phyloP scores from a whole-genome alignment of 2,329 filamentous ascomycete genomes.

The Aspergillus sp. region DNA sequence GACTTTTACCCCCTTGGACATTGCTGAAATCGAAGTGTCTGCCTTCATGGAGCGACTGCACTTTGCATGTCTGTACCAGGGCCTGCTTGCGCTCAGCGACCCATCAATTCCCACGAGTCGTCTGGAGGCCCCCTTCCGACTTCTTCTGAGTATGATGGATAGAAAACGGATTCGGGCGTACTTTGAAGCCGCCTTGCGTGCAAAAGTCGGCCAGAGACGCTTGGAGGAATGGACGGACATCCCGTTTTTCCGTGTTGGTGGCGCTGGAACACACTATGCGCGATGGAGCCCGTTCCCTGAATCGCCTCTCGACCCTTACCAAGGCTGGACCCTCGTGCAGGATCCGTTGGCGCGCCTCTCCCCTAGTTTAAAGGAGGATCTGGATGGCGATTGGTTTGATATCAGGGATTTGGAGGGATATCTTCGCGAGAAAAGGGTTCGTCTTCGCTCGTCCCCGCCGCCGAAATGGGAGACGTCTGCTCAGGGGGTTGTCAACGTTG shows the following conservation, averaged over 20 bases:
- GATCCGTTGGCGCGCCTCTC: slow-evolving; percentile 14
- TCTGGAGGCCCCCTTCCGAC: slow-evolving; percentile 18
- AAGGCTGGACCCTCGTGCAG: slow-evolving; percentile 11
- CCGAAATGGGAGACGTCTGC: background rate
- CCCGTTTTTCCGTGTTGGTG: slow-evolving; percentile 22
- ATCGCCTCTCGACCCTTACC: slow-evolving; percentile 4
- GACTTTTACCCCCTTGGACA: slow-evolving; percentile 1
- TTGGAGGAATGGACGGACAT: slow-evolving; percentile 21
- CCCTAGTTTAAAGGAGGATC: slow-evolving; percentile 9
- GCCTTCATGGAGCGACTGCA: slow-evolving; percentile 19
- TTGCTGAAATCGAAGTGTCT: slow-evolving; percentile 14
- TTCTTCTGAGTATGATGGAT: slow-evolving; percentile 21
- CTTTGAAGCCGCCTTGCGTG: slow-evolving; percentile 18
- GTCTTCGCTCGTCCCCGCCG: slow-evolving; percentile 9
- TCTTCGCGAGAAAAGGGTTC: slow-evolving; percentile 16
- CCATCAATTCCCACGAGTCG: slow-evolving; percentile 12
- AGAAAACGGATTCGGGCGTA: slow-evolving; percentile 13
- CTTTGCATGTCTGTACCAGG: slow-evolving; percentile 18
- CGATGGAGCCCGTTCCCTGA: slow-evolving; percentile 5
- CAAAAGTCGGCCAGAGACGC: slow-evolving; percentile 12
- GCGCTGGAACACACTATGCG: slow-evolving; percentile 23
- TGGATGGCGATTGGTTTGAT: slow-evolving; percentile 25
- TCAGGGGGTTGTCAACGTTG: slow-evolving; percentile 7
- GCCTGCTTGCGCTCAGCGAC: slow-evolving; percentile 15
- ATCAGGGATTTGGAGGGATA: slow-evolving; percentile 22